phyloP scores from a whole-genome alignment of 2,329 filamentous ascomycete species.

The Aspergillus brunneoviolaceus region DNA sequence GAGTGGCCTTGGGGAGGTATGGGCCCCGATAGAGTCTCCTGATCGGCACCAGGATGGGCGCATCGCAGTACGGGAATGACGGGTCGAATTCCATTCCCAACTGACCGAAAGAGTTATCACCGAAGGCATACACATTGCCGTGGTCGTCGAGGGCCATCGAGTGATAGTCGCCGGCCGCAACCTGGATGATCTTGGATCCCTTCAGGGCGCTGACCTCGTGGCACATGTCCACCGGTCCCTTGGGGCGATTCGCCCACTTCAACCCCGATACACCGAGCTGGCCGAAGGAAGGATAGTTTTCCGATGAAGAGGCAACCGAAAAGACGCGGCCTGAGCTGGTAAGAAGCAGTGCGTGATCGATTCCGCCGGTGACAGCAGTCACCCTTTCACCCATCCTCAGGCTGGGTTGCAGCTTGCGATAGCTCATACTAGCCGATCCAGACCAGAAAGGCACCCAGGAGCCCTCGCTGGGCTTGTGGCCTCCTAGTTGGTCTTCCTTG shows the following conservation, averaged over 20 bases:
- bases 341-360: slow-evolving; percentile 82
- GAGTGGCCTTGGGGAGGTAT: slow-evolving; percentile 66
- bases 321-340: slow-evolving; percentile 85
- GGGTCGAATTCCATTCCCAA: slow-evolving; percentile 73
- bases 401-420: slow-evolving; percentile 69
- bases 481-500: slow-evolving; percentile 65
- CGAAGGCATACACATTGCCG: slow-evolving; percentile 80
- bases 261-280: slow-evolving; percentile 86
- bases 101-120: slow-evolving; percentile 89
- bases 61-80: slow-evolving; percentile 63
- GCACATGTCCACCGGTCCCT: slow-evolving; percentile 75
- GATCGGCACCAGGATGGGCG: slow-evolving; percentile 69
- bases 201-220: slow-evolving; percentile 74
- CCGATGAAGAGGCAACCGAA: slow-evolving; percentile 76
- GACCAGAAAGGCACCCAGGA: slow-evolving; percentile 77
- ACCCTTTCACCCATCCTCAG: slow-evolving; percentile 71
- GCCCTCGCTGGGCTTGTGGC: slow-evolving; percentile 62
- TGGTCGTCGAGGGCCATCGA: slow-evolving; percentile 74
- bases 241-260: slow-evolving; percentile 73
- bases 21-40: slow-evolving; percentile 69
- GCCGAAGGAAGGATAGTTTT: slow-evolving; percentile 75
- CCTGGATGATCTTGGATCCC: slow-evolving; percentile 68
- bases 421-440: slow-evolving; percentile 60
- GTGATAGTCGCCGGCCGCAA: slow-evolving; percentile 85
- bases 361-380: slow-evolving; percentile 70